Conservation (phyloP, 495 filamentous ascomycete genomes). For the Margaritispora aquatica region DNA sequence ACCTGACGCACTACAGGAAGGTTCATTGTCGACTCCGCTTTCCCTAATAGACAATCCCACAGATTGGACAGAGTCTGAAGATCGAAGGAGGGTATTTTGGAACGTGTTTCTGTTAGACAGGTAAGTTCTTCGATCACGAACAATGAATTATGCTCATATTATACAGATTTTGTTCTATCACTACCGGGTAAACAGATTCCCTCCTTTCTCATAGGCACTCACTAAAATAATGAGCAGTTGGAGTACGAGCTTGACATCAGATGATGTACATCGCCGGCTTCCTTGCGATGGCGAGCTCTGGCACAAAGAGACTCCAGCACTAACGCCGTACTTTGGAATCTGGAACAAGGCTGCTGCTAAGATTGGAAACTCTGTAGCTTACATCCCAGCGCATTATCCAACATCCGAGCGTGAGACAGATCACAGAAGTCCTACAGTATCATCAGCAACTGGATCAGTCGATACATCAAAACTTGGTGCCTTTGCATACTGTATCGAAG, state of each 20-base stretch:
- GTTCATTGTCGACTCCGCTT: conserved; percentile 23
- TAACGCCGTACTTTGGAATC: conserved; percentile 36
- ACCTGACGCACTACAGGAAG: conserved; percentile 20
- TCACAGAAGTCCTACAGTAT: conserved; percentile 1
- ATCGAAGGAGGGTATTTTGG: conserved; percentile 35
- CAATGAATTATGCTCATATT: conserved; percentile 13
- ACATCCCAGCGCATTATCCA: conserved; percentile 18
- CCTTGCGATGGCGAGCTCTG: conserved; percentile 34
- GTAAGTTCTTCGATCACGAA: conserved; percentile 26
- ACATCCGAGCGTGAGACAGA: conserved; percentile 4
- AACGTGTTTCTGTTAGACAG: conserved; percentile 35
- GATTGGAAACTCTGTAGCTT: conserved; percentile 31
- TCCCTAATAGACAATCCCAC: conserved; percentile 18
- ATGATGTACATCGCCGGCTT: conserved; percentile 34
- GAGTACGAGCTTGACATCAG: conserved; percentile 36
- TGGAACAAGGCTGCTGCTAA: conserved; percentile 31
- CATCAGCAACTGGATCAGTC: conserved; percentile 13
- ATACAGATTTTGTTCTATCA: neutral
- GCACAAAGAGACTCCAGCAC: conserved; percentile 26
- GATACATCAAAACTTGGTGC: conserved; percentile 34
- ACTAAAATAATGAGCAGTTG: conserved; percentile 21
- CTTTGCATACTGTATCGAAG: conserved; percentile 39
- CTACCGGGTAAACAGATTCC: conserved; percentile 7
- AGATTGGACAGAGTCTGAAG: conserved; percentile 33
- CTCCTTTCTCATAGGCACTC: neutral